Percentiles rank a stretch among this genome's conserved stretches.
Conservation (phyloP, 208 protist genomes). For the Tritrichomonas foetus region DNA sequence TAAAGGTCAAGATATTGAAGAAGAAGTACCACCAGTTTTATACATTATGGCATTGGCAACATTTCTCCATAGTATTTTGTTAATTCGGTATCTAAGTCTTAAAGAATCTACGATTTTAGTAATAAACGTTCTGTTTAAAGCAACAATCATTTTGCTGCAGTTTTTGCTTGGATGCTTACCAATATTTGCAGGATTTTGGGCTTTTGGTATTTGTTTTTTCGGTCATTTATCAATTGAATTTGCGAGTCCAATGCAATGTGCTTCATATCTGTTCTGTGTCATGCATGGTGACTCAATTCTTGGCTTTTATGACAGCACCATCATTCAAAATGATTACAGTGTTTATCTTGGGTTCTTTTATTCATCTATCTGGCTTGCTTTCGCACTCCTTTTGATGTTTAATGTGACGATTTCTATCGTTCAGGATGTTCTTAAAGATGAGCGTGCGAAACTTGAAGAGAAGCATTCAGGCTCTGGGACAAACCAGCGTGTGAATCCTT, state of each 20-base stretch:
- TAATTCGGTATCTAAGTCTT: not conserved
- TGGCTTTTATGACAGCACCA: not conserved
- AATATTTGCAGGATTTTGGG: not conserved
- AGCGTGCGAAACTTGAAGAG: not conserved
- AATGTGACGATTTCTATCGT: conserved; percentile 34
- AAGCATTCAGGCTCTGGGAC: too few relatives aligned
- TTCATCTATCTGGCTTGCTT: not conserved
- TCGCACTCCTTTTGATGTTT: not conserved
- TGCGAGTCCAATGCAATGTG: not conserved
- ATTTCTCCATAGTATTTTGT: not conserved
- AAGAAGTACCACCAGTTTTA: not conserved
- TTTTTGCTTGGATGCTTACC: not conserved
- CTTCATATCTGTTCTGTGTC: not conserved
- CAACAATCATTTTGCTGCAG: not conserved
- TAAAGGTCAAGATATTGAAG: not conserved
- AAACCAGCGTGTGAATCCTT: too few relatives aligned
- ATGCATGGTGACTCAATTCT: conserved; percentile 22
- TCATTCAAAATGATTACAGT: not conserved
- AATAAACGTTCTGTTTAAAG: not conserved
- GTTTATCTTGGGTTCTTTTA: not conserved
- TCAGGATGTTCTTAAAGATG: not conserved
- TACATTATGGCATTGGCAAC: not conserved
- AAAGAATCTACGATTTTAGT: not conserved
- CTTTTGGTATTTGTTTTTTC: not conserved
- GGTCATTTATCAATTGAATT: not conserved